phyloP scores from a whole-genome alignment of 2,329 filamentous ascomycete species.

The Byssoonygena ceratinophila region DNA sequence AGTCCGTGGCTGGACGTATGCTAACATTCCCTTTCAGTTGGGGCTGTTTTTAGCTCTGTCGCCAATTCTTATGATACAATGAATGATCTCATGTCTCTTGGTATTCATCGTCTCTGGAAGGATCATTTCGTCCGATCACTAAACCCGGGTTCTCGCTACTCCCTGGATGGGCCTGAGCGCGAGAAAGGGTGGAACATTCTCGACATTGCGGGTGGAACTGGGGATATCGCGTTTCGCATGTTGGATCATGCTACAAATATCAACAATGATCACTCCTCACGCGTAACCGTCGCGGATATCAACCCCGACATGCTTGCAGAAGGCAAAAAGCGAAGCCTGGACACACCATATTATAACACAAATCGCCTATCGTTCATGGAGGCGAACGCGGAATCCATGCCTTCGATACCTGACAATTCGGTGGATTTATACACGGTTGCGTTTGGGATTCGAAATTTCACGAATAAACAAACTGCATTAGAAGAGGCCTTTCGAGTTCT shows the following conservation, averaged over 20 bases:
- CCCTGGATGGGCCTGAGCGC: slow-evolving; percentile 20
- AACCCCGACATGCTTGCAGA: slow-evolving; percentile 91
- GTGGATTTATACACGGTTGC: slow-evolving; percentile 95
- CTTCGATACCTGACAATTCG: slow-evolving; percentile 53
- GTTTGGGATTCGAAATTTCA: slow-evolving; percentile 96
- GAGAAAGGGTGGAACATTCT: slow-evolving; percentile 61
- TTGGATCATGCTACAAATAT: slow-evolving; percentile 74
- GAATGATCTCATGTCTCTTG: slow-evolving; percentile 98
- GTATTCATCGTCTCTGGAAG: slow-evolving; percentile 94
- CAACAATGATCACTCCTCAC: slow-evolving; percentile 67
- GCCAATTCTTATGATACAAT: slow-evolving; percentile 92
- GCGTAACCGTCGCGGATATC: slow-evolving; percentile 89
- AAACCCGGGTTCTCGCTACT: slow-evolving; percentile 59
- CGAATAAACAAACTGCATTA: slow-evolving; percentile 73
- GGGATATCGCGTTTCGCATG: slow-evolving; percentile 95
- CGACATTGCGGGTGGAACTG: slow-evolving; percentile 92
- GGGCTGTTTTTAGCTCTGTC: slow-evolving; percentile 86
- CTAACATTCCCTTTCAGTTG: slow-evolving; percentile 53
- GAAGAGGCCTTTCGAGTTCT: slow-evolving; percentile 77
- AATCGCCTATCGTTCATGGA: slow-evolving; percentile 62
- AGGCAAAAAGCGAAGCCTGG: slow-evolving; percentile 64
- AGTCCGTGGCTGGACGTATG: background rate
- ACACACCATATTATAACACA: slow-evolving; percentile 49
- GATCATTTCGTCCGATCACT: slow-evolving; percentile 89
- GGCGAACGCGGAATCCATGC: slow-evolving; percentile 74